phyloP scores from a whole-genome alignment of 305 asterid species.

The Fraxinus platypoda region DNA sequence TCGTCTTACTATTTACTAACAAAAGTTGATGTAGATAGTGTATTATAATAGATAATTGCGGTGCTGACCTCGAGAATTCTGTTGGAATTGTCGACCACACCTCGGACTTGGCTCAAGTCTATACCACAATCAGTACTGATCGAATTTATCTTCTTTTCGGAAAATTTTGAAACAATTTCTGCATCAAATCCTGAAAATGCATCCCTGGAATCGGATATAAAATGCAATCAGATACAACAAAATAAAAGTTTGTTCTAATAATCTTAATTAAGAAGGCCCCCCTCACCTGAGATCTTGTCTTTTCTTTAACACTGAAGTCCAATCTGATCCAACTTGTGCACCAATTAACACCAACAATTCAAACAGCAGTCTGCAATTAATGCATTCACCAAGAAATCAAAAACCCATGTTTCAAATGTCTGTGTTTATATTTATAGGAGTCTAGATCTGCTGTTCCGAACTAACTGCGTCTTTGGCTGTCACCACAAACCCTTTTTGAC shows the following conservation, averaged over 20 bases:
- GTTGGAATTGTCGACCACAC: constrained; percentile 71
- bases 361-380: constrained; percentile 52
- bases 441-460: not conserved
- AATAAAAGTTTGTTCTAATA: not conserved
- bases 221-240: not conserved
- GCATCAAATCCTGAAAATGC: constrained; percentile 67
- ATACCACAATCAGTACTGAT: constrained; percentile 49
- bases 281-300: constrained; percentile 52
- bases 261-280: not conserved
- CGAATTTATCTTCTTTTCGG: constrained; percentile 57
- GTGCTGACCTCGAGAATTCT: constrained; percentile 56
- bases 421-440: not conserved
- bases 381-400: not conserved
- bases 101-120: constrained; percentile 58
- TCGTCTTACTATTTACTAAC: not conserved
- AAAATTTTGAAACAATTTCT: constrained; percentile 50
- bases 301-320: constrained; percentile 67
- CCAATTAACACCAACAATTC: constrained; percentile 70
- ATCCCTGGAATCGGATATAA: constrained; percentile 35
- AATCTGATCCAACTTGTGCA: constrained; percentile 84
- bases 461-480: not conserved
- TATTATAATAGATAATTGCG: not conserved
- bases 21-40: not conserved
- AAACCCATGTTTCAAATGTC: not conserved
- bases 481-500: not conserved